Base-by-base conservation (phyloP, 768 basidiomycete genomes). In the Sarcodon sp. region DNA sequence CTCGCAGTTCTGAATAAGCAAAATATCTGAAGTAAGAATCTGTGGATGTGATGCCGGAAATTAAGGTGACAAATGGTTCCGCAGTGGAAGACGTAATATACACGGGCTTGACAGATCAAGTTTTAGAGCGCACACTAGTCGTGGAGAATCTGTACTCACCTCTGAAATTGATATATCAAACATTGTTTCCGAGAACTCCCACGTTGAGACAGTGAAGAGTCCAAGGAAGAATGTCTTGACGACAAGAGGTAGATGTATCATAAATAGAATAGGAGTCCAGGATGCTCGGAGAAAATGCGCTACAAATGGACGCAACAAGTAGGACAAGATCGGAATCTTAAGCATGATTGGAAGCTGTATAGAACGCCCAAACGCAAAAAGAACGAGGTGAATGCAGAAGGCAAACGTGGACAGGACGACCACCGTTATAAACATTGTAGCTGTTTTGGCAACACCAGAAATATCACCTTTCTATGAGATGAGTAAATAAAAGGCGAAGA, bases 1-100 rank as follows among this genome's bases (percentile, higher is more conserved):
- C 65, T 8, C 61, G 62, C 36, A 90, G 68, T 51, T 88, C 86
- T 0, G 71, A 63, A 54, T 78, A 85, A 0, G 86, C 84, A 51
- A 81, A 76, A 57, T 80, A 73, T 37, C 73, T 72, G 61, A 77
- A 82, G 27, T 60, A 67, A 13, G 51, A 47, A 47, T 78, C 72
- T 4, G 62, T 51, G 13, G 80, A 81, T 1, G 77, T 71, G 38
- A 77, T 66, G 8, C 85, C 87, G 4, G 83, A 80, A 8, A 86
- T 65, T 6, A 86, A 64, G 4, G 72, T 76, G 3, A 72, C 64
- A 35, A 73, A 69, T 1, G 78, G 71, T 45, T 84, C 76, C 1
- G 73, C 59, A 1, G 77, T 69, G 7, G 62, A 51, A 9, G 61
- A 54, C 0, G 73, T 66, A 0, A 80, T 67, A 2, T 64, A 55